Percentiles rank a stretch among this genome's conserved stretches.
These are phyloP conservation scores for Lithocarpus polystachyus DNA, from an alignment of 306 rosid species.

Conservation along the genomic window DNA sequence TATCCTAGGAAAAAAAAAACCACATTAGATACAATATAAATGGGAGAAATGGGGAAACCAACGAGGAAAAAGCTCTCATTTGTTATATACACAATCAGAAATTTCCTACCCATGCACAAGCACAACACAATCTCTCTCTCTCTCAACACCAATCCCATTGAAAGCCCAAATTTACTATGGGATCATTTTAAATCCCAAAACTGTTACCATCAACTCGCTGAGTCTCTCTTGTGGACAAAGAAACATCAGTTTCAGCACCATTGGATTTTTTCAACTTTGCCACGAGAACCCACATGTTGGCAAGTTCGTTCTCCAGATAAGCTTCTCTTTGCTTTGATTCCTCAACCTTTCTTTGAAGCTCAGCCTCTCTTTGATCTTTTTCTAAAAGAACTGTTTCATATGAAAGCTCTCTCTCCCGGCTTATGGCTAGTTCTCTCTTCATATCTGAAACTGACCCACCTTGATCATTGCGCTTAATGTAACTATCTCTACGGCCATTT, in stretches of 20 bases:
- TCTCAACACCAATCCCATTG: slow-evolving; percentile 43
- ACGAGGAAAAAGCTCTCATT: neutral
- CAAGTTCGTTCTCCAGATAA: slow-evolving; percentile 90
- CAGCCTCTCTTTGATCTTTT: slow-evolving; percentile 74
- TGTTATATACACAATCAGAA: slow-evolving; percentile 29
- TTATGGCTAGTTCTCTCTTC: slow-evolving; percentile 80
- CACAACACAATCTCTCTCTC: slow-evolving; percentile 27
- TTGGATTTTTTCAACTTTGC: slow-evolving; percentile 82
- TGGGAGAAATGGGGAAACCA: neutral
- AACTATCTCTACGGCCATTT: slow-evolving; percentile 76
- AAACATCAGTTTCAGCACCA: slow-evolving; percentile 65
- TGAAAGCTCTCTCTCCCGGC: slow-evolving; percentile 76
- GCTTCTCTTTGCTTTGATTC: slow-evolving; percentile 96
- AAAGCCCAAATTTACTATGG: slow-evolving; percentile 22
- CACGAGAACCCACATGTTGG: slow-evolving; percentile 99
- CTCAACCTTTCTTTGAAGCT: slow-evolving; percentile 73
- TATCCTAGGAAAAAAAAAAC: neutral
- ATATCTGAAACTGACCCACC: slow-evolving; percentile 50
- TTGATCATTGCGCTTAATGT: slow-evolving; percentile 58
- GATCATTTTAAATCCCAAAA: slow-evolving; percentile 45
- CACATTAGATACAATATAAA: neutral
- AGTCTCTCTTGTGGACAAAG: slow-evolving; percentile 53
- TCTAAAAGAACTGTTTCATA: slow-evolving; percentile 72
- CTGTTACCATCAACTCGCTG: slow-evolving; percentile 34
- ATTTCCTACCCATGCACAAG: slow-evolving; percentile 22